phyloP scores from a whole-genome alignment of 305 asterid genomes.

The Rubia balearica region DNA sequence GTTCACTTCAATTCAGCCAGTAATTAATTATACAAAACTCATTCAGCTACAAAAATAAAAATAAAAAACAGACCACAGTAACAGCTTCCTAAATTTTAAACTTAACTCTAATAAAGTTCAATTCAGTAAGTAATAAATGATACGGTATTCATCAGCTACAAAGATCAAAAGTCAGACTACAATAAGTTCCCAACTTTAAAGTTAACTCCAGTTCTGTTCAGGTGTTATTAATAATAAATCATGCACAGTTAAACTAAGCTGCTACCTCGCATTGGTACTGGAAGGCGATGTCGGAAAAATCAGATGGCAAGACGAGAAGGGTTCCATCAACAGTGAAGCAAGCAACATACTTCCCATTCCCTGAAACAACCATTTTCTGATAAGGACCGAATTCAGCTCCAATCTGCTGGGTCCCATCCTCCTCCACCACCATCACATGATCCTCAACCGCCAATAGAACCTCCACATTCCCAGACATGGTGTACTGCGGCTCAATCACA shows the following conservation, averaged over 20 bases:
- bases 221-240: background rate
- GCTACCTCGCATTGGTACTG: constrained; percentile 77
- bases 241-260: background rate
- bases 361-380: constrained; percentile 87
- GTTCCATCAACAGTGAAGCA: constrained; percentile 85
- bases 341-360: constrained; percentile 79
- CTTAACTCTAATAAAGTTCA: background rate
- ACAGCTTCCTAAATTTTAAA: background rate
- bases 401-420: constrained; percentile 75
- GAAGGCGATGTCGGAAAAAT: constrained; percentile 60
- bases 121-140: background rate
- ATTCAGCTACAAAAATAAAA: background rate
- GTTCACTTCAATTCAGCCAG: background rate
- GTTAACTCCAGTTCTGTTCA: background rate
- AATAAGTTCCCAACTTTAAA: background rate
- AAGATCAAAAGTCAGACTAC: no score
- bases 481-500: constrained; percentile 93
- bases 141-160: background rate
- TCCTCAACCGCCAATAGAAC: constrained; percentile 76
- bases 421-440: constrained; percentile 73
- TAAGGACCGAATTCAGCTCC: constrained; percentile 72
- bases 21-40: background rate
- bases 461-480: constrained; percentile 94
- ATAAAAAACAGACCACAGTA: background rate
- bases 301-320: constrained; percentile 73